These are phyloP conservation scores for Limnanthes douglasii DNA, from an alignment of 345 rosid species.

Conservation along the genomic window DNA sequence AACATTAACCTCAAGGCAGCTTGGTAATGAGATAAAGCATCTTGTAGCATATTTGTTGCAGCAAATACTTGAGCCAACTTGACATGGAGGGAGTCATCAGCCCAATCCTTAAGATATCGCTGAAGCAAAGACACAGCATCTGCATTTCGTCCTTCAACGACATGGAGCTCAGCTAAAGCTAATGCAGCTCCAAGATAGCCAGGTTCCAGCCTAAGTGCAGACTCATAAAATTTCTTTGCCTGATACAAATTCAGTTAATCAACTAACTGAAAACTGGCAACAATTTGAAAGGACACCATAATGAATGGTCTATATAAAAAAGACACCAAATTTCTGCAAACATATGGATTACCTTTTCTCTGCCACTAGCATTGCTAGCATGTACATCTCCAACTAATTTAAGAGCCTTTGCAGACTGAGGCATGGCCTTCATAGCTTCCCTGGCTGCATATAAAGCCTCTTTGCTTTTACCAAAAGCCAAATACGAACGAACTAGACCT, in stretches of 20 bases:
- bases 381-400: slow-evolving; percentile 98
- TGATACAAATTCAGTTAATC: slow-evolving; percentile 15
- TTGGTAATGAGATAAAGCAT: slow-evolving; percentile 80
- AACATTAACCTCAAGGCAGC: slow-evolving; percentile 60
- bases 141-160: slow-evolving; percentile 76
- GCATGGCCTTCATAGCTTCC: slow-evolving; percentile 99
- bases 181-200: slow-evolving; percentile 93
- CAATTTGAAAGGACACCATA: not conserved
- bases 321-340: not conserved
- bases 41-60: slow-evolving; percentile 71
- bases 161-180: slow-evolving; percentile 92
- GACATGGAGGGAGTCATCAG: slow-evolving; percentile 95
- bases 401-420: slow-evolving; percentile 93
- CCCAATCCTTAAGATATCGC: slow-evolving; percentile 93
- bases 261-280: not conserved
- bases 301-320: not conserved
- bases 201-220: slow-evolving; percentile 88
- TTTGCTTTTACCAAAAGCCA: slow-evolving; percentile 77
- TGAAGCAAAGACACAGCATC: slow-evolving; percentile 95
- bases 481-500: slow-evolving; percentile 94
- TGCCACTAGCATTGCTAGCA: slow-evolving; percentile 72
- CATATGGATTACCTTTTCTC: slow-evolving; percentile 66
- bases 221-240: slow-evolving; percentile 96
- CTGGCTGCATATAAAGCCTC: slow-evolving; percentile 90
- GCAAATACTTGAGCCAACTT: slow-evolving; percentile 96